Base-by-base conservation (phyloP, 371 early-diverging fungal genomes). In the Mortierella sp. region DNA sequence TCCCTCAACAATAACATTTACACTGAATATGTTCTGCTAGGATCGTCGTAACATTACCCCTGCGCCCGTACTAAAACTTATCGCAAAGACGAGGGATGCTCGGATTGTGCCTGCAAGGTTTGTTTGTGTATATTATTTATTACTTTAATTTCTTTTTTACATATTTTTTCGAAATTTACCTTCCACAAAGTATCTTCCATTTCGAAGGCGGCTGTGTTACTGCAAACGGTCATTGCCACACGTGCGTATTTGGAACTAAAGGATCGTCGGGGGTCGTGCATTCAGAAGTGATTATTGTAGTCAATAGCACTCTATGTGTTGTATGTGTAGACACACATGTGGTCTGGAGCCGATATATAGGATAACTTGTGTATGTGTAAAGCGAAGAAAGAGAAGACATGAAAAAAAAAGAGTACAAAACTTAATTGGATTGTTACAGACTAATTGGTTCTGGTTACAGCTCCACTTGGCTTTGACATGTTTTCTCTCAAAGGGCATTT, bases 11-110 rank as follows among this genome's bases (percentile, higher is more conserved):
- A 52, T 22, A 22, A 52, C 22, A 11, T 28, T 9, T 22, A 24
- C 13, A 13, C 8, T 28, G 7, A 28, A 28, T 7, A 62, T 43
- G 16, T 63, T 8, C 3, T 7, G 52, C 19, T 55, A 76, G 77
- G 90, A 89, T 66, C 83, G 90, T 66, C 85, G 88, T 22, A 85
- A 87, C 6, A 82, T 87, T 24, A 80, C 86, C 3, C 87, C 87
- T 32, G 85, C 87, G 2, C 86, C 87, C 16, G 84, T 87, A 5
- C 64, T 87, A 3, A 72, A 85, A 43, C 67, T 77, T 10, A 32
- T 77, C 7, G 78, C 73, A 38, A 77, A 57, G 62, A 66, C 72
- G 28, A 24, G 57, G 28, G 67, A 72, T 4, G 78, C 70, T 8
- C 60, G 50, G 22, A 21, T 69, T 28, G 66, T 77, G 33, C 73